Base-by-base conservation (phyloP, 1,284 basidiomycete genomes). In the Ustilago esculenta region DNA sequence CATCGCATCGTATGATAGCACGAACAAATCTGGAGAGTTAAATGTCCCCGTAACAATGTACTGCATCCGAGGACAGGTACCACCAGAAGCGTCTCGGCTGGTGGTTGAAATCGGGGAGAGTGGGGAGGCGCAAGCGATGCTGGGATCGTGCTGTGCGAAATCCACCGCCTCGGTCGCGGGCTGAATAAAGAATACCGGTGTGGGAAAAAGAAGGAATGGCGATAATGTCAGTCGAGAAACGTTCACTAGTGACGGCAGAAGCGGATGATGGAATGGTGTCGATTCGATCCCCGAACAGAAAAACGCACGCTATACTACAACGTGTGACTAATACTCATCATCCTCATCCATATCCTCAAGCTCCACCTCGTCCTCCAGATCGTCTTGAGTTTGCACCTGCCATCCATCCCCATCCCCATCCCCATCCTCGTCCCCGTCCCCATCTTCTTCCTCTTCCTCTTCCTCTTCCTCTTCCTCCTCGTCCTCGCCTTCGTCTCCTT, bases 11-110 rank as follows among this genome's bases (percentile, higher is more conserved):
- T 71, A 79, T 4, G 58, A 23, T 1, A 79, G 50, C 1, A 79
- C 64, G 41, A 71, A 72, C 4, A 79, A 61, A 3, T 40, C n/a
- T n/a, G 48, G 41, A 2, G 65, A 63, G 52, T 79, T 79, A 52
- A 79, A 79, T 0, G 75, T 79, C 5, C 76, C 76, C 10, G 56
- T 76, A 1, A 77, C 61, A 5, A 79, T 47, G 37, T 61, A 63
- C 6, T 55, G 54, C 5, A 42, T 30, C 4, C 63, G 50, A 2
- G 73, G 52, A 47, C 72, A 76, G 7, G 27, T 29, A n/a, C n/a
- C n/a, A n/a, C n/a, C n/a, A n/a, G n/a, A n/a, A n/a, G n/a, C n/a
- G n/a, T n/a, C n/a, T n/a, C n/a, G n/a, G n/a, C n/a, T n/a, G n/a
- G n/a, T n/a, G n/a, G n/a, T n/a, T n/a, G n/a, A n/a, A n/a, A 25